Evolutionary conservation across 257 asterid species (phyloP).

Genomic region (Leptodermis oblonga): DNA sequence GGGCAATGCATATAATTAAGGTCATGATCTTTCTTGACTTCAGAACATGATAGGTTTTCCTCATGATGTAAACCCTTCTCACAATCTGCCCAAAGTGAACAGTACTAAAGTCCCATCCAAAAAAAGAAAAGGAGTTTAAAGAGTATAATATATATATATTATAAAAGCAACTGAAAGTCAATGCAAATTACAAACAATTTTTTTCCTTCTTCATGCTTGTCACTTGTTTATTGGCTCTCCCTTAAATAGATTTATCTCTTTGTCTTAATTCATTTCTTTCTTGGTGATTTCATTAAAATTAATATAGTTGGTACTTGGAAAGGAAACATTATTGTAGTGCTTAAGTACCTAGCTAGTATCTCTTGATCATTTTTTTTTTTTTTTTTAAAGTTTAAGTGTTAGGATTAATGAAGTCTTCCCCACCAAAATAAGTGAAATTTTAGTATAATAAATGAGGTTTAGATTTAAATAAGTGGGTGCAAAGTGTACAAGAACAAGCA

Average conservation of each 20-base stretch:
- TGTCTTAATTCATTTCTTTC: not conserved
- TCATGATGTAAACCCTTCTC: too few species aligned
- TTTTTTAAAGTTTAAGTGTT: not conserved
- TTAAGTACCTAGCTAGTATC: too few species aligned
- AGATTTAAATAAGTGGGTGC: too few species aligned
- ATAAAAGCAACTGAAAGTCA: too few species aligned
- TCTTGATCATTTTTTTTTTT: too few species aligned
- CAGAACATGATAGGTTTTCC: not conserved
- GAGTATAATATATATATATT: too few species aligned
- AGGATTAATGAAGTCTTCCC: not conserved
- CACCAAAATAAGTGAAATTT: not conserved
- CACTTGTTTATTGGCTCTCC: not conserved
- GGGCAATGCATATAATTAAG: not conserved
- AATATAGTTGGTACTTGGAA: not conserved
- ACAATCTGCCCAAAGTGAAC: too few species aligned
- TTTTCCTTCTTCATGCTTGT: not conserved
- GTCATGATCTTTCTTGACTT: not conserved
- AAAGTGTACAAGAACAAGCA: too few species aligned
- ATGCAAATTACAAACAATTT: too few species aligned
- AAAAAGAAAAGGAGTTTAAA: too few species aligned
- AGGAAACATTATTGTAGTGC: conserved; percentile 5
- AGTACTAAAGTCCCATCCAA: too few species aligned
- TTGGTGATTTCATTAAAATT: not conserved
- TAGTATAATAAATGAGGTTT: too few species aligned
- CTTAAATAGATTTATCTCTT: not conserved